Conservation (phyloP, 129 eudicot species). For the sunflower (Helianthus annuus) region DNA sequence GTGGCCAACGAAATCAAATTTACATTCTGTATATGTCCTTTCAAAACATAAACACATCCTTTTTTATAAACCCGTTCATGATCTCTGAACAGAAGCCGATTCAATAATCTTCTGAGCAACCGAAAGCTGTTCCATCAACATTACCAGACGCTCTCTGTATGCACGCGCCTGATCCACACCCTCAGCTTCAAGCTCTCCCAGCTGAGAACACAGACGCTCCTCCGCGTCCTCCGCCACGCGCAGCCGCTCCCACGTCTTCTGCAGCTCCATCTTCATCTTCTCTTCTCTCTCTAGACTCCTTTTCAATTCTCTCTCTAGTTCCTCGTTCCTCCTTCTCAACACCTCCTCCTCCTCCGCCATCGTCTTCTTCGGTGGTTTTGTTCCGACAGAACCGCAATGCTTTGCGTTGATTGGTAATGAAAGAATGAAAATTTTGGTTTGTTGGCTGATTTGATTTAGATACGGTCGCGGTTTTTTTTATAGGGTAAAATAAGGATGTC, state of each 20-base stretch:
- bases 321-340: conserved; percentile 66
- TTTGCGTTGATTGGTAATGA: not conserved
- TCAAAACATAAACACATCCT: not conserved
- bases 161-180: conserved; percentile 72
- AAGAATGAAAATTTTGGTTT: not conserved
- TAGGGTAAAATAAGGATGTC: conserved; percentile 17
- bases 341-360: conserved; percentile 34
- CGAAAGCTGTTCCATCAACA: conserved; percentile 63
- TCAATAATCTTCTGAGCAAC: conserved; percentile 49
- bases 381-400: conserved; percentile 6
- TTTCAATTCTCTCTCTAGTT: conserved; percentile 63
- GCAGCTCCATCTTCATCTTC: conserved; percentile 60
- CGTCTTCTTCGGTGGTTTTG: conserved; percentile 10
- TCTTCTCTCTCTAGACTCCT: conserved; percentile 67
- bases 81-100: not conserved
- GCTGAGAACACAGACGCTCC: conserved; percentile 78
- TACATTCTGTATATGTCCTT: not conserved
- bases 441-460: not conserved
- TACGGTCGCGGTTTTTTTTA: conserved; percentile 6
- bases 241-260: conserved; percentile 41
- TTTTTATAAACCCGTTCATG: not conserved
- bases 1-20: too few relatives aligned
- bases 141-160: conserved; percentile 40
- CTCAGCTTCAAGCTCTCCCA: conserved; percentile 87
- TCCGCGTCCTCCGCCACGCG: conserved; percentile 90